Evolutionary conservation across 495 filamentous ascomycete genomes (phyloP).

Genomic region (Aspergillus affinis): DNA sequence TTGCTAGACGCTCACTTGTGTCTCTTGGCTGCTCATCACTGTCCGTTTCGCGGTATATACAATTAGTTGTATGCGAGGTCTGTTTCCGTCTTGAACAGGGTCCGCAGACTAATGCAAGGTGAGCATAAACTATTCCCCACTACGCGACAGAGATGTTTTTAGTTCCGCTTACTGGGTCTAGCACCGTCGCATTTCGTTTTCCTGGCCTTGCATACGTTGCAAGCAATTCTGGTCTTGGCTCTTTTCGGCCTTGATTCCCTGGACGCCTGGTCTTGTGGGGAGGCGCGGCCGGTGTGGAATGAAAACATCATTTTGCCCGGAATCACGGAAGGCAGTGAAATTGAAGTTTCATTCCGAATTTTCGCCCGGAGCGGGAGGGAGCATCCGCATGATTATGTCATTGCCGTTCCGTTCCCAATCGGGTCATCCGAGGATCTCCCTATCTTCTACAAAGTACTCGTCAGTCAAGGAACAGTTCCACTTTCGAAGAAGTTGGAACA

Average conservation of each 20-base stretch:
- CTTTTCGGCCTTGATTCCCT: not conserved
- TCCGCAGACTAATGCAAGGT: conserved; percentile 14
- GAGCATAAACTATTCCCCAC: conserved; percentile 1
- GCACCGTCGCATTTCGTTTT: not conserved
- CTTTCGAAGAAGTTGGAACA: too few species aligned
- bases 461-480: too few species aligned
- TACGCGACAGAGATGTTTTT: not conserved
- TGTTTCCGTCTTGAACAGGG: conserved; percentile 16
- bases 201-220: not conserved
- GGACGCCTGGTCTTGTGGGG: not conserved
- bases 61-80: not conserved
- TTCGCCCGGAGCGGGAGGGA: not conserved
- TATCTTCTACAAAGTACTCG: too few species aligned
- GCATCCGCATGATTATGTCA: not conserved
- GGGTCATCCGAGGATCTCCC: not conserved
- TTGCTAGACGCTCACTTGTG: not conserved
- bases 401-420: not conserved
- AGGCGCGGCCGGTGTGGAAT: not conserved
- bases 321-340: not conserved
- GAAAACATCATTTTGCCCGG: not conserved
- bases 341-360: not conserved
- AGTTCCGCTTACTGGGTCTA: not conserved
- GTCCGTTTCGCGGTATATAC: not conserved
- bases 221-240: not conserved
- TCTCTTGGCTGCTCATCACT: not conserved